Percentiles rank a stretch among this genome's conserved stretches.
Conservation (phyloP, 805 yeast species). For the Candida gorgasii region DNA sequence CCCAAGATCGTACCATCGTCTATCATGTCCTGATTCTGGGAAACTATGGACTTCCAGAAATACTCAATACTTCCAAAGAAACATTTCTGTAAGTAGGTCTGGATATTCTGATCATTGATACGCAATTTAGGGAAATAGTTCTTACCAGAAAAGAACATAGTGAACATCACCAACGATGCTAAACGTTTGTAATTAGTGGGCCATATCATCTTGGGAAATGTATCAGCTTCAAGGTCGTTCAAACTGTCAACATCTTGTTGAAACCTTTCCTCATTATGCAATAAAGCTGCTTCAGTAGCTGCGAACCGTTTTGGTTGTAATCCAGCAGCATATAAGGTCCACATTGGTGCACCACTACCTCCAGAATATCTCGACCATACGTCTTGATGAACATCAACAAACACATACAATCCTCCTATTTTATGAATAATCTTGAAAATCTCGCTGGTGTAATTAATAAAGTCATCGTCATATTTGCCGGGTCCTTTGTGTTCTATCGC, state of each 20-base stretch:
- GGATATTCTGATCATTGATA: slow-evolving; percentile 74
- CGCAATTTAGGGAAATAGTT: slow-evolving; percentile 73
- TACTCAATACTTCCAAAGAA: slow-evolving; percentile 53
- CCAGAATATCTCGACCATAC: slow-evolving; percentile 90
- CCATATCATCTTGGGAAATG: slow-evolving; percentile 89
- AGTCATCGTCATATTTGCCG: slow-evolving; percentile 75
- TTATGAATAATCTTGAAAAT: slow-evolving; percentile 56
- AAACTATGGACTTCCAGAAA: slow-evolving; percentile 32
- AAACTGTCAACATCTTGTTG: slow-evolving; percentile 22
- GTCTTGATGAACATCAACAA: slow-evolving; percentile 90
- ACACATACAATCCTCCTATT: slow-evolving; percentile 75
- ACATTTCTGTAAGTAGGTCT: slow-evolving; percentile 69
- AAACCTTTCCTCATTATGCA: slow-evolving; percentile 56
- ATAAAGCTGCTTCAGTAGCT: slow-evolving; percentile 73
- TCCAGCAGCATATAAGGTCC: slow-evolving; percentile 92
- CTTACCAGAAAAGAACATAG: slow-evolving; percentile 79
- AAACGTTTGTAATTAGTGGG: slow-evolving; percentile 79
- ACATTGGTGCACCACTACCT: slow-evolving; percentile 91
- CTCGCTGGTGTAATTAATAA: slow-evolving; percentile 65
- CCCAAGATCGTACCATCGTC: slow-evolving; percentile 62
- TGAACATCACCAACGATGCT: slow-evolving; percentile 80
- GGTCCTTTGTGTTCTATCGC: slow-evolving; percentile 90
- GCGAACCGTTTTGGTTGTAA: slow-evolving; percentile 73
- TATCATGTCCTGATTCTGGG: slow-evolving; percentile 33
- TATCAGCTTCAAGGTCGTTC: slow-evolving; percentile 21